phyloP scores from a whole-genome alignment of 2,329 filamentous ascomycete genomes.

The Metarhizium guizhouense region DNA sequence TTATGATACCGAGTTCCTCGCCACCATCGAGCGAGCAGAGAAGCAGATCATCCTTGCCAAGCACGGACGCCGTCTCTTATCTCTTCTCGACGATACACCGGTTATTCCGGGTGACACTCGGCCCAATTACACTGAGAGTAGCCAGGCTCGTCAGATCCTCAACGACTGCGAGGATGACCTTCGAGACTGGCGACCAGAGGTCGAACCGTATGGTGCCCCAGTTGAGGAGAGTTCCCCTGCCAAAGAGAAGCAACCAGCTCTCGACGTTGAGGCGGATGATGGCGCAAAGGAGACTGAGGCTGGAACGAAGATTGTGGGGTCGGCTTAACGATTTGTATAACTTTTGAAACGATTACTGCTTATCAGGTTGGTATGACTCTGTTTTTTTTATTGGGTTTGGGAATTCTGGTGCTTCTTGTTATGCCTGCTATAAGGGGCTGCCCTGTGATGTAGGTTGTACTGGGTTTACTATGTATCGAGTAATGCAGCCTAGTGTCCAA shows the following conservation, averaged over 20 bases:
- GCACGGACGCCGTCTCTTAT: slow-evolving; percentile 77
- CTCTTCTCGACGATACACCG: slow-evolving; percentile 80
- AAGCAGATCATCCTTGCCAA: slow-evolving; percentile 93
- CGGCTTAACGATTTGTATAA: background rate
- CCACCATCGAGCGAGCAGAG: slow-evolving; percentile 90
- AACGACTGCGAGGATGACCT: slow-evolving; percentile 90
- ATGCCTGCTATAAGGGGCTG: background rate
- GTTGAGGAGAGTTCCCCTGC: slow-evolving; percentile 15
- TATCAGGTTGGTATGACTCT: background rate
- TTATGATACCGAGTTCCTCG: slow-evolving; percentile 78
- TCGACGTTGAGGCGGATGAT: slow-evolving; percentile 3
- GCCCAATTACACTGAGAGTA: slow-evolving; percentile 54
- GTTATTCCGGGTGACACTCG: slow-evolving; percentile 78
- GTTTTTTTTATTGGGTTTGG: background rate
- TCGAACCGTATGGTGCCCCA: slow-evolving; percentile 21
- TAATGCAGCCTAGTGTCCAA: background rate
- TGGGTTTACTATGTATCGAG: background rate
- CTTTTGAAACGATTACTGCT: background rate
- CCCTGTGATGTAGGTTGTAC: background rate
- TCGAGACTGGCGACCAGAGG: slow-evolving; percentile 56
- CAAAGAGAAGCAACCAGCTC: slow-evolving; percentile 15
- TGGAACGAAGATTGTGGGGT: background rate
- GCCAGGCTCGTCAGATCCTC: slow-evolving; percentile 72
- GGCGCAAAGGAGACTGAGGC: background rate
- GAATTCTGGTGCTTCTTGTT: background rate